Percentiles rank a stretch among this genome's conserved stretches.
Conservation (phyloP, 2,329 filamentous ascomycete genomes). For the Onygena corvina region DNA sequence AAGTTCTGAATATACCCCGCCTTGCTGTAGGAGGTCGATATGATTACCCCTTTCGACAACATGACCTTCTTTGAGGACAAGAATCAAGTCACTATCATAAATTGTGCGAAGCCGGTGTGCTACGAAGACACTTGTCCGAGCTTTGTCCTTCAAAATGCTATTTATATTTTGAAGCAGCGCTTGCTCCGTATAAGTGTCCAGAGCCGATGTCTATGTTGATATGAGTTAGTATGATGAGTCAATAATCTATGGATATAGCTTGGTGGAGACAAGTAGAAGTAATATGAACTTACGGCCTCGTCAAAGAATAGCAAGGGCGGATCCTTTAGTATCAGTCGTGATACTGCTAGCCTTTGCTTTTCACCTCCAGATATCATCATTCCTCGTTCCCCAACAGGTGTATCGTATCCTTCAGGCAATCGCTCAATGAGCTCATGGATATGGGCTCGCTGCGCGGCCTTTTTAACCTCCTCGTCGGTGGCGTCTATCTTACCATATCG, state of each 20-base stretch:
- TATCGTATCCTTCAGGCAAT: constrained; percentile 82
- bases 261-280: not conserved
- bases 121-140: constrained; percentile 83
- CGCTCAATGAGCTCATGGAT: constrained; percentile 69
- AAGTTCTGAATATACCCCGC: constrained; percentile 73
- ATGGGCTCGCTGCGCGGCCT: constrained; percentile 67
- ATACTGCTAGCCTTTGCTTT: constrained; percentile 81
- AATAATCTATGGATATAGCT: not conserved
- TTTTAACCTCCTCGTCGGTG: constrained; percentile 56
- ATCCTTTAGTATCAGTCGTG: constrained; percentile 73
- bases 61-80: constrained; percentile 69
- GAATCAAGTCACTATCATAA: constrained; percentile 83
- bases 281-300: constrained; percentile 52
- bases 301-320: constrained; percentile 88
- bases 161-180: constrained; percentile 86
- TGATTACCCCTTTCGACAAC: constrained; percentile 90
- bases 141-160: constrained; percentile 76
- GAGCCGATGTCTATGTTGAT: constrained; percentile 54
- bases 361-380: constrained; percentile 96
- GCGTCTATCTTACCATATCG: constrained; percentile 78
- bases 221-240: not conserved
- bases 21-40: constrained; percentile 63
- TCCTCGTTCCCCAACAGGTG: constrained; percentile 82
- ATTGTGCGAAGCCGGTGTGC: constrained; percentile 88
- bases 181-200: constrained; percentile 90